These are phyloP conservation scores for Fusarium guadeloupense DNA, from an alignment of 2,329 filamentous ascomycete genomes.

Conservation along the genomic window DNA sequence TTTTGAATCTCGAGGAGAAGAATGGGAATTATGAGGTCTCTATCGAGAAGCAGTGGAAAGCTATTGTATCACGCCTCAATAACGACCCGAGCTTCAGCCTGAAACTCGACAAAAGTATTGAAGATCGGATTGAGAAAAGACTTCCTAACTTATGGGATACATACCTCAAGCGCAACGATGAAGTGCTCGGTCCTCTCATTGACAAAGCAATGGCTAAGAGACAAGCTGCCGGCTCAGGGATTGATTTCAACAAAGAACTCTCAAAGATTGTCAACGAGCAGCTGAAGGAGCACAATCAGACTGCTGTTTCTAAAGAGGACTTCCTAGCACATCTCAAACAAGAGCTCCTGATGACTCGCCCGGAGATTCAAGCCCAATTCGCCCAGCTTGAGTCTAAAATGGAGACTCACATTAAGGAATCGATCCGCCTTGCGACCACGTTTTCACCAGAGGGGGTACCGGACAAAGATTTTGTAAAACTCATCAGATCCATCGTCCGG, in stretches of 20 bases:
- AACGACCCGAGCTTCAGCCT: conserved; percentile 45
- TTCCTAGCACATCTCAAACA: conserved; percentile 56
- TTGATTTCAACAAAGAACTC: conserved; percentile 49
- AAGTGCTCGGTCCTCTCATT: conserved; percentile 47
- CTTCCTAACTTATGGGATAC: conserved; percentile 58
- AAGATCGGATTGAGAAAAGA: conserved; percentile 43
- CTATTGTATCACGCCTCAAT: conserved; percentile 54
- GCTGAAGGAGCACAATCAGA: conserved; percentile 44
- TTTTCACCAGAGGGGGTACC: conserved; percentile 48
- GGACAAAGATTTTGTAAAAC: conserved; percentile 51
- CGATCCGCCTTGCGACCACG: conserved; percentile 42
- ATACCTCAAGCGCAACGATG: conserved; percentile 63
- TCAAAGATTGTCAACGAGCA: conserved; percentile 51
- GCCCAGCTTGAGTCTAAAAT: conserved; percentile 49
- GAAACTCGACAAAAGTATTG: conserved; percentile 42
- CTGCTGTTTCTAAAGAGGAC: conserved; percentile 58
- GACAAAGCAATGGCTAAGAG: conserved; percentile 49
- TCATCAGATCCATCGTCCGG: conserved; percentile 55
- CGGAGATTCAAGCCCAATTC: conserved; percentile 54
- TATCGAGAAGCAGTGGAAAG: conserved; percentile 58
- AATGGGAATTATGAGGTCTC: conserved; percentile 51
- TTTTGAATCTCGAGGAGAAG: conserved; percentile 57
- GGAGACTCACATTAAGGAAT: conserved; percentile 46
- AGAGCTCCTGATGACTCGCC: conserved; percentile 51
- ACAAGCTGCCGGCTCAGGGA: conserved; percentile 46